phyloP scores from a whole-genome alignment of 176 grass and related monocot species.

The Carex scoparia region DNA sequence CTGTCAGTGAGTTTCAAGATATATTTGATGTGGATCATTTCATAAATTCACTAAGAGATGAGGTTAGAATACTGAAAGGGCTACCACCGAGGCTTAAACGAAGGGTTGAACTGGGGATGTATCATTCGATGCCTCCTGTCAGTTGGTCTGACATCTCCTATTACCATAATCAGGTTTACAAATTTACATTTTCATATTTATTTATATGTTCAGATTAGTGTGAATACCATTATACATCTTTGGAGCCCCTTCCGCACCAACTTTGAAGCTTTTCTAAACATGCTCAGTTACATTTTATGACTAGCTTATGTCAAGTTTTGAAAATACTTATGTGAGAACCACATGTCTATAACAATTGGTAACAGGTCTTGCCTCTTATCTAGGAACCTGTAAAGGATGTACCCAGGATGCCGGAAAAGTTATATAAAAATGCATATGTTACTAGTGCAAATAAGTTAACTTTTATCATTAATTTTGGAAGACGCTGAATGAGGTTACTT shows the following conservation, averaged over 20 bases:
- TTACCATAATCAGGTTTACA: constrained; percentile 64
- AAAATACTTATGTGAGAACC: not conserved
- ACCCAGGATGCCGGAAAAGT: not conserved
- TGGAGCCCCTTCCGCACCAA: not conserved
- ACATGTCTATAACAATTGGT: not conserved
- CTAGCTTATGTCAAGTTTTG: constrained; percentile 1
- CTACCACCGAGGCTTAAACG: constrained; percentile 74
- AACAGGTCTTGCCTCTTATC: not conserved
- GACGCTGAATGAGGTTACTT: not conserved
- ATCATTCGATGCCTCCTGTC: constrained; percentile 74
- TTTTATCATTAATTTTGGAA: not conserved
- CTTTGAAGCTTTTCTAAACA: not conserved
- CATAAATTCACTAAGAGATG: constrained; percentile 73
- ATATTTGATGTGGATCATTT: constrained; percentile 98
- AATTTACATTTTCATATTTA: constrained; percentile 3
- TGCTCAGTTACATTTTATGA: not conserved
- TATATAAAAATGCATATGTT: not conserved
- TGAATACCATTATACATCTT: not conserved
- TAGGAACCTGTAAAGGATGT: not conserved
- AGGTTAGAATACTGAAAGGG: constrained; percentile 80
- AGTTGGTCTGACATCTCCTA: constrained; percentile 93
- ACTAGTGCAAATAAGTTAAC: not conserved
- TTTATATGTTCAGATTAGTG: not conserved
- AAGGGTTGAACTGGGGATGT: constrained; percentile 57
- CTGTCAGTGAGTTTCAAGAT: constrained; percentile 77